These are phyloP conservation scores for Wickerhamiella azymoides DNA, from an alignment of 805 yeast species.

Conservation along the genomic window DNA sequence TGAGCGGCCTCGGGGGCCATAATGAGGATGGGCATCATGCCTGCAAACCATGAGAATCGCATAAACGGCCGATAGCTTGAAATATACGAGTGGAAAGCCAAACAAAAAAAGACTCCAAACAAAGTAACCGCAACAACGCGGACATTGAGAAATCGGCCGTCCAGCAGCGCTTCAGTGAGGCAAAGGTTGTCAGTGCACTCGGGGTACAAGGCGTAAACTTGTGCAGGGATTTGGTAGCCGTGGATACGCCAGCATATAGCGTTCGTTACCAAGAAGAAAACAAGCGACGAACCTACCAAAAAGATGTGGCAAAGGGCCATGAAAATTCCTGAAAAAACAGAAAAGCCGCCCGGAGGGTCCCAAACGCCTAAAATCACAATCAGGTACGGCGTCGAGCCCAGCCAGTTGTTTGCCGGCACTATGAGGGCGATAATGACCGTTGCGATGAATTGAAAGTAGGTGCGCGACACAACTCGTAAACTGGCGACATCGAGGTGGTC, in stretches of 20 bases:
- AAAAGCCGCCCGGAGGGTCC: slow-evolving; percentile 18
- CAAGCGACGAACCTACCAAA: neutral
- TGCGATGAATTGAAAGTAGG: slow-evolving; percentile 17
- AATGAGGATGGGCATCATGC: slow-evolving; percentile 17
- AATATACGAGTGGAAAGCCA: slow-evolving; percentile 5
- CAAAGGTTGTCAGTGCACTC: slow-evolving; percentile 10
- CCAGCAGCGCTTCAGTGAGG: slow-evolving; percentile 10
- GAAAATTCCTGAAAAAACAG: slow-evolving; percentile 7
- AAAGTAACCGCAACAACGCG: slow-evolving; percentile 14
- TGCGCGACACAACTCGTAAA: slow-evolving; percentile 13
- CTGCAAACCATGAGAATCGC: slow-evolving; percentile 17
- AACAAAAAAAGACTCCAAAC: slow-evolving; percentile 13
- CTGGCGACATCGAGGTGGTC: slow-evolving; percentile 18
- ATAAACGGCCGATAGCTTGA: slow-evolving; percentile 5
- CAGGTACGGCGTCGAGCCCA: slow-evolving; percentile 17
- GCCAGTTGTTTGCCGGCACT: slow-evolving; percentile 10
- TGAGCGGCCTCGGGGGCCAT: slow-evolving; percentile 15
- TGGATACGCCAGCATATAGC: slow-evolving; percentile 6
- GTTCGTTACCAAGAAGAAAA: neutral
- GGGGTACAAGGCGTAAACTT: slow-evolving; percentile 2
- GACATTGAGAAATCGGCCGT: slow-evolving; percentile 12
- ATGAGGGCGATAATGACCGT: slow-evolving; percentile 12
- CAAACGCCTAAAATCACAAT: slow-evolving; percentile 13
- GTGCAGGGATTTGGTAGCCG: neutral
- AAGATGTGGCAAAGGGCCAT: neutral